Evolutionary conservation across 176 grass and related monocot genomes (phyloP).

Genomic region (Bromus sterilis): DNA sequence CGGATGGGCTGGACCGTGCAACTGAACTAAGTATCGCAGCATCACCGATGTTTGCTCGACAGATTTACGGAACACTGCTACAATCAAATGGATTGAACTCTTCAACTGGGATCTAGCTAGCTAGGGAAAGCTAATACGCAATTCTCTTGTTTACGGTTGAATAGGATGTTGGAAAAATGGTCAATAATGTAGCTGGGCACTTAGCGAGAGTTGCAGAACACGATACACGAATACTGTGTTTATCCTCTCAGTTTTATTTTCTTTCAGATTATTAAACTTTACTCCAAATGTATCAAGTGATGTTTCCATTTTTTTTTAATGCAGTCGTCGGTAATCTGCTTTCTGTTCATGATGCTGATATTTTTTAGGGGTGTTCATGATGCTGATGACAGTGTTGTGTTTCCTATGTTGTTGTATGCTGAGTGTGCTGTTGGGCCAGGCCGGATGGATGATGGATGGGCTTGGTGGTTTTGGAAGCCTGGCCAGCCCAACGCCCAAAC

Average conservation of each 20-base stretch:
- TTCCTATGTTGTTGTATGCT: too few relatives aligned
- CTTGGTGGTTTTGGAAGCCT: too few relatives aligned
- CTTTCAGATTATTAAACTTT: not conserved
- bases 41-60: not conserved
- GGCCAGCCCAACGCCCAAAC: too few relatives aligned
- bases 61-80: not conserved
- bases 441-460: too few relatives aligned
- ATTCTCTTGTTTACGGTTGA: not conserved
- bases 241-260: not conserved
- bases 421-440: too few relatives aligned
- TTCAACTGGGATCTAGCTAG: not conserved
- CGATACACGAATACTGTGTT: not conserved
- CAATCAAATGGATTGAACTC: not conserved
- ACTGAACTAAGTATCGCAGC: conserved; percentile 25
- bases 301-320: not conserved
- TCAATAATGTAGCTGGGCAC: not conserved
- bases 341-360: not conserved
- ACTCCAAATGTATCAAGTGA: not conserved
- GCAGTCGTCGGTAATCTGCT: not conserved
- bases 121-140: not conserved
- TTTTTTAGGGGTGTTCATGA: too few relatives aligned
- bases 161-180: not conserved
- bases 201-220: not conserved
- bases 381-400: too few relatives aligned
- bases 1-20: conserved; percentile 66